These are phyloP conservation scores for Cotoneaster glaucophyllus DNA, from an alignment of 306 rosid species.

Conservation along the genomic window DNA sequence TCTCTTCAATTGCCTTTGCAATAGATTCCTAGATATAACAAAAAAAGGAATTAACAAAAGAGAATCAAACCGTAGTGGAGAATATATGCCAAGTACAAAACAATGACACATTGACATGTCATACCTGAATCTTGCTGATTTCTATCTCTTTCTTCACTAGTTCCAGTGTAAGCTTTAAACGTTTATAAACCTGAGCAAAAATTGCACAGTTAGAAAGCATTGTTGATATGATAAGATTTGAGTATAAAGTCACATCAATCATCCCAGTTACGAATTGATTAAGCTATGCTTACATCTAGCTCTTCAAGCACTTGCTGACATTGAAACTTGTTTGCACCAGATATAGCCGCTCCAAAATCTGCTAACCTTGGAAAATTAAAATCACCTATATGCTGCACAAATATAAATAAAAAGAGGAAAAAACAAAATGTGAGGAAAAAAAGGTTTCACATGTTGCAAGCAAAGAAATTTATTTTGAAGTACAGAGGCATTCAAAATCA, in stretches of 20 bases:
- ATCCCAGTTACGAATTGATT: neutral
- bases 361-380: slow-evolving; percentile 94
- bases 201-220: slow-evolving; percentile 4
- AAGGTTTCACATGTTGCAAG: neutral
- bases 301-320: slow-evolving; percentile 98
- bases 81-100: neutral
- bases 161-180: slow-evolving; percentile 86
- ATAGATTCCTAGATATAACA: slow-evolving; percentile 65
- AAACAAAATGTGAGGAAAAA: neutral
- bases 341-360: slow-evolving; percentile 99
- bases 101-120: slow-evolving; percentile 4
- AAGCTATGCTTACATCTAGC: slow-evolving; percentile 69
- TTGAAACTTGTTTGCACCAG: slow-evolving; percentile 95
- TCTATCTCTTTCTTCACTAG: slow-evolving; percentile 99
- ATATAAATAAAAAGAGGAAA: slow-evolving; percentile 1
- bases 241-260: slow-evolving; percentile 1
- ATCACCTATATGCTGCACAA: slow-evolving; percentile 93
- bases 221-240: slow-evolving; percentile 12
- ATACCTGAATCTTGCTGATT: slow-evolving; percentile 94
- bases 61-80: slow-evolving; percentile 15
- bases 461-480: neutral
- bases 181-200: slow-evolving; percentile 65
- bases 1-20: slow-evolving; percentile 98
- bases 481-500: slow-evolving; percentile 11
- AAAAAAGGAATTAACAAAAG: slow-evolving; percentile 1